Conservation (phyloP, 2,329 filamentous ascomycete genomes). For the Talaromyces sp. region DNA sequence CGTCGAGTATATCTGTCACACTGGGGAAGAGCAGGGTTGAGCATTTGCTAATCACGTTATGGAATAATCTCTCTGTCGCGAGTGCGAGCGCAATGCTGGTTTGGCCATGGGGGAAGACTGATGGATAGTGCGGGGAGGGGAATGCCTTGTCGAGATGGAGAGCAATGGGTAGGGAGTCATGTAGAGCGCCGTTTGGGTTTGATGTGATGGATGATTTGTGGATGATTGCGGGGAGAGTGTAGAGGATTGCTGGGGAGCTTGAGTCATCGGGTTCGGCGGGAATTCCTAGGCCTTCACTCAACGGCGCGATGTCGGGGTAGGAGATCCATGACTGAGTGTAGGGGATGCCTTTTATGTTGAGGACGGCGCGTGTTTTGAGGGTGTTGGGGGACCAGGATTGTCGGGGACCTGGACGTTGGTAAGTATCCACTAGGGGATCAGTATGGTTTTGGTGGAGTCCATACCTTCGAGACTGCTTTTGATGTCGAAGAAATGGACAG, state of each 20-base stretch:
- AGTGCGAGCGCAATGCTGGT: slow-evolving; percentile 32
- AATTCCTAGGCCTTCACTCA: slow-evolving; percentile 26
- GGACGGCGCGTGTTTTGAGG: slow-evolving; percentile 23
- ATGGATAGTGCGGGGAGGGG: slow-evolving; percentile 25
- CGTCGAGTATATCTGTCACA: slow-evolving; percentile 26
- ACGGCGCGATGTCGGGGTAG: slow-evolving; percentile 28
- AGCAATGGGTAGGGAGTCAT: slow-evolving; percentile 35
- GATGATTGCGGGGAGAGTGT: slow-evolving; percentile 35
- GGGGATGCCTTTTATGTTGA: slow-evolving; percentile 28
- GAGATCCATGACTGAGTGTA: slow-evolving; percentile 29
- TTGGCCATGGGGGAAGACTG: slow-evolving; percentile 33
- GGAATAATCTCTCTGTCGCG: slow-evolving; percentile 22
- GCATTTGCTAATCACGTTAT: not conserved
- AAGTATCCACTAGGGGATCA: not conserved
- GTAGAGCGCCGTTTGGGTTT: slow-evolving; percentile 28
- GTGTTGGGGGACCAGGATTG: slow-evolving; percentile 33
- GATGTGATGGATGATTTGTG: slow-evolving; percentile 26
- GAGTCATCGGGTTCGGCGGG: slow-evolving; percentile 17
- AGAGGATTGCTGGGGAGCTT: slow-evolving; percentile 17
- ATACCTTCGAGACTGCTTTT: slow-evolving; percentile 18
- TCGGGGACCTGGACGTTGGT: slow-evolving; percentile 21
- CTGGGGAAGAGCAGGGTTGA: slow-evolving; percentile 24
- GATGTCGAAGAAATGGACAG: slow-evolving; percentile 36
- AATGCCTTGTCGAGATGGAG: slow-evolving; percentile 30
- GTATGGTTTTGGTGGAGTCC: not conserved